Evolutionary conservation across 768 basidiomycete species (phyloP).

Genomic region (Boletus vinaceobasis): DNA sequence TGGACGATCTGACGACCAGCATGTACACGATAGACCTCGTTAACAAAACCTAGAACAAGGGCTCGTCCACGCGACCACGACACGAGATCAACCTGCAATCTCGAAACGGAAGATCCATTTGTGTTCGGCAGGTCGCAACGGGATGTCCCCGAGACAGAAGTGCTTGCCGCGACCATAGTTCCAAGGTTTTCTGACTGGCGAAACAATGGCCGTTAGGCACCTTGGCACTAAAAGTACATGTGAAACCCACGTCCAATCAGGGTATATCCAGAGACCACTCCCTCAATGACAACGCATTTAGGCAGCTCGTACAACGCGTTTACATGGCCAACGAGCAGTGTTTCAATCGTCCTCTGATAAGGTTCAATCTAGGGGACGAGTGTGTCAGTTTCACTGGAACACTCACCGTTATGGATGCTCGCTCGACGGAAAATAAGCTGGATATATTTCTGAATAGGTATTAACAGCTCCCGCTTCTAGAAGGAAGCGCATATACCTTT

Average conservation of each 20-base stretch:
- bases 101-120: conserved; percentile 28
- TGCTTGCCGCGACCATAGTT: conserved; percentile 27
- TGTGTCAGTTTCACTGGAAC: not conserved
- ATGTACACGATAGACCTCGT: not conserved
- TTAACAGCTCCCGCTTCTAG: not conserved
- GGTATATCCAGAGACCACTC: conserved; percentile 12
- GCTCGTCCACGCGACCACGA: not conserved
- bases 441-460: conserved; percentile 2
- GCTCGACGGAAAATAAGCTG: conserved; percentile 6
- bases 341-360: conserved; percentile 23
- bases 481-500: conserved; percentile 19
- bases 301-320: conserved; percentile 15
- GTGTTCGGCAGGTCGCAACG: conserved; percentile 21
- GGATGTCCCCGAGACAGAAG: conserved; percentile 20
- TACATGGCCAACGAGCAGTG: conserved; percentile 20
- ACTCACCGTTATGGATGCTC: conserved; percentile 21
- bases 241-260: conserved; percentile 17
- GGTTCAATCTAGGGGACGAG: not conserved
- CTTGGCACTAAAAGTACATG: not conserved
- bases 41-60: not conserved
- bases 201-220: conserved; percentile 4
- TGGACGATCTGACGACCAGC: conserved; percentile 1
- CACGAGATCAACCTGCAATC: not conserved
- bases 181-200: conserved; percentile 25
- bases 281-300: conserved; percentile 10